Conservation (phyloP, 805 yeast genomes). For the Monosporozyma unispora region DNA sequence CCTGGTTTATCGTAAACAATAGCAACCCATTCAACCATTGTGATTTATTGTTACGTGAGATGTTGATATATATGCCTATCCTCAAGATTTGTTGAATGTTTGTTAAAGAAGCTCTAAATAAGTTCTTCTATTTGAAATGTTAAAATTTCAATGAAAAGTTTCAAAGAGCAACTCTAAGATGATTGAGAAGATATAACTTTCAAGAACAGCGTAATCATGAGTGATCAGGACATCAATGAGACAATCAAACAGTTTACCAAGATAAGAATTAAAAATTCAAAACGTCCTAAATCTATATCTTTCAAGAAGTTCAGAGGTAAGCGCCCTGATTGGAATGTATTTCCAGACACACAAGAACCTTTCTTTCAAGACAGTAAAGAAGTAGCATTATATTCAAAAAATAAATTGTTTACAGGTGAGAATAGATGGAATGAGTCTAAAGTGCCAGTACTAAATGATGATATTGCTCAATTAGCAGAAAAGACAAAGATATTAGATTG, state of each 20-base stretch:
- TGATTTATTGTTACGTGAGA: slow-evolving; percentile 6
- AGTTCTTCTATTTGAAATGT: background rate
- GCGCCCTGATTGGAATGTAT: background rate
- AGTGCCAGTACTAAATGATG: slow-evolving; percentile 9
- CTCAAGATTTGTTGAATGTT: background rate
- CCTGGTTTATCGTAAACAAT: slow-evolving; percentile 63
- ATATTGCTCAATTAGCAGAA: slow-evolving; percentile 9
- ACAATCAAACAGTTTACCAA: background rate
- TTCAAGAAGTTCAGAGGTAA: background rate
- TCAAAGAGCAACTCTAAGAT: background rate
- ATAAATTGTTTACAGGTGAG: slow-evolving; percentile 1
- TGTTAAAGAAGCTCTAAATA: background rate
- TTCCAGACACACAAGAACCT: slow-evolving; percentile 4
- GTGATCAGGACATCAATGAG: background rate
- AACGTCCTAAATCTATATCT: background rate
- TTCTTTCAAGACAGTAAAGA: slow-evolving; percentile 15
- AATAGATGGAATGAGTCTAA: slow-evolving; percentile 1
- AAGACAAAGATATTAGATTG: background rate
- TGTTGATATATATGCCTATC: too few species aligned
- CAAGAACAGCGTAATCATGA: background rate
- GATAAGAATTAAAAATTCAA: background rate
- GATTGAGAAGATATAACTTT: background rate
- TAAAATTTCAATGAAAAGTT: background rate
- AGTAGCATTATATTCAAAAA: slow-evolving; percentile 13
- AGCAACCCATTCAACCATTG: slow-evolving; percentile 56